These are phyloP conservation scores for Solanum clarkiae DNA, from an alignment of 257 asterid species.

Conservation along the genomic window DNA sequence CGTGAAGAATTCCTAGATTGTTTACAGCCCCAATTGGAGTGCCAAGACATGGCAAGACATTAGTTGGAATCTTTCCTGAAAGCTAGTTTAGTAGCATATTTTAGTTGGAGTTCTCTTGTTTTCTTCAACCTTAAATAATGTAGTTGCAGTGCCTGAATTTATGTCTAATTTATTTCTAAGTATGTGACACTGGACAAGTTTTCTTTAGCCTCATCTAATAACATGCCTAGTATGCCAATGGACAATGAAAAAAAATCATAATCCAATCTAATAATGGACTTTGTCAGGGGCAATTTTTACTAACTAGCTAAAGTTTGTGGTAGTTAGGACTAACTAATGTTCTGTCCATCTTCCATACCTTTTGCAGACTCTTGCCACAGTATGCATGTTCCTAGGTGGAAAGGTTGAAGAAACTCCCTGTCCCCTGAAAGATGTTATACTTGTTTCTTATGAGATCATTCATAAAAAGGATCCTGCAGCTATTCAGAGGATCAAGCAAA, in stretches of 20 bases:
- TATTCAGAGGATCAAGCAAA: conserved; percentile 74
- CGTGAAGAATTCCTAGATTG: not conserved
- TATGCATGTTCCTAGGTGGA: conserved; percentile 97
- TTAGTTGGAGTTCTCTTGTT: not conserved
- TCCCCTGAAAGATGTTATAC: conserved; percentile 79
- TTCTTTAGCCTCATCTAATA: not conserved
- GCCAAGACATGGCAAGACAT: not conserved
- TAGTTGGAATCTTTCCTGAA: not conserved
- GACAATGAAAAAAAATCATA: not conserved
- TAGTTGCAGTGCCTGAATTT: not conserved
- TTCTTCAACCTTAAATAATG: not conserved
- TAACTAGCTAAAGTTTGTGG: not conserved
- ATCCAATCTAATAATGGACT: not conserved
- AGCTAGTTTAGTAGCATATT: not conserved
- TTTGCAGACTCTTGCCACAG: conserved; percentile 79
- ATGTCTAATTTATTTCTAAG: not conserved
- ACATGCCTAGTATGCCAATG: not conserved
- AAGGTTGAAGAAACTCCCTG: conserved; percentile 99
- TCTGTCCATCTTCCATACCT: conserved; percentile 2
- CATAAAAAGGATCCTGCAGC: conserved; percentile 76
- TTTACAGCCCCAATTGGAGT: not conserved
- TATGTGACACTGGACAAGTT: not conserved
- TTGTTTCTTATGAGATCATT: conserved; percentile 77
- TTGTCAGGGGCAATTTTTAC: not conserved
- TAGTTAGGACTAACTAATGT: not conserved